Evolutionary conservation across 169 alveolate species (phyloP).

Genomic region (Cryptosporidium ubiquitum): DNA sequence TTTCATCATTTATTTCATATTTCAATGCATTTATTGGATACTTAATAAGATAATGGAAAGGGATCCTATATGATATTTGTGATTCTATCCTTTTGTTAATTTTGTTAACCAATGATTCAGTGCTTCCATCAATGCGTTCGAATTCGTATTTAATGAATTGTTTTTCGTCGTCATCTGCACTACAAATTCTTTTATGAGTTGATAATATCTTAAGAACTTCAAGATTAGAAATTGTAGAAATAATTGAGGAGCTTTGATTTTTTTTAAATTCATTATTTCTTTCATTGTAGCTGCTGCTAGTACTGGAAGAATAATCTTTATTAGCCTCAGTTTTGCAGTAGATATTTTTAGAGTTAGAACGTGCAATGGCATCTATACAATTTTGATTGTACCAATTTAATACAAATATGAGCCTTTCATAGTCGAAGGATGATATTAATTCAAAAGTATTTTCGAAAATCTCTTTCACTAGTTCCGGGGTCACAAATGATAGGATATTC

Average conservation of each 20-base stretch:
- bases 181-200: conserved; percentile 24
- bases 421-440: conserved; percentile 32
- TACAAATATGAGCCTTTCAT: conserved; percentile 43
- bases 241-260: neutral
- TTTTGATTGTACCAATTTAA: conserved; percentile 29
- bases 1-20: conserved; percentile 50
- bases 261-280: neutral
- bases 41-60: conserved; percentile 58
- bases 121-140: neutral
- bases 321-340: neutral
- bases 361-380: neutral
- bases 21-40: conserved; percentile 32
- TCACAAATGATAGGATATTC: conserved; percentile 15
- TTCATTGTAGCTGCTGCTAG: neutral
- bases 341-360: neutral
- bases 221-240: neutral
- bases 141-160: conserved; percentile 15
- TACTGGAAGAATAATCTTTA: neutral
- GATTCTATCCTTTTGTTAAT: neutral
- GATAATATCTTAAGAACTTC: conserved; percentile 22
- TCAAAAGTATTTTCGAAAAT: conserved; percentile 31
- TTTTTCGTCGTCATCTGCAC: conserved; percentile 37
- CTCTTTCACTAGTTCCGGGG: conserved; percentile 38
- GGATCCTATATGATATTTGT: conserved; percentile 6
- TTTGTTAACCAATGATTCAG: neutral